Evolutionary conservation across 2,329 filamentous ascomycete genomes (phyloP), one percentile per base, ranked within the genome.

Genomic region (Penicillium vulpinum): DNA sequence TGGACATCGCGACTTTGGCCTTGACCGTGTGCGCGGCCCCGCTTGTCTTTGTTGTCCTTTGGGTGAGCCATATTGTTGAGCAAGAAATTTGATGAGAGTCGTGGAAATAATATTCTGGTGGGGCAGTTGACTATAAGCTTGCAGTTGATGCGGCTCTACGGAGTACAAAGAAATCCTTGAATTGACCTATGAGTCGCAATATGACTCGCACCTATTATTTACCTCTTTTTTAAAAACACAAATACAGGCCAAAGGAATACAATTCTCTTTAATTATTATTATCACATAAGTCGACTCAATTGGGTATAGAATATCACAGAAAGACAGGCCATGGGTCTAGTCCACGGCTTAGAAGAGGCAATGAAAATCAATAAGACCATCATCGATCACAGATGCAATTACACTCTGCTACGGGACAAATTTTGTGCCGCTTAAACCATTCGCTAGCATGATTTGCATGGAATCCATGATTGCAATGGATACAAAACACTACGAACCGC

Each of bases 381-480:
- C 51, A 75, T 41, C 73, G 70, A 66, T 75, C 73, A 56, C 74
- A 77, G 56, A 76, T 71, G 62, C 74, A 77, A 46, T 62, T 73
- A 57, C 74, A 77, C 45, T 76, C 74, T 6, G 74, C 70, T 18
- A 77, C 74, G 1, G 74, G 73, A 59, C 75, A 77, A 10, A 75
- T 68, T 47, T 68, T 71, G 58, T 76, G 74, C 28, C 65, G 69
- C 40, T 58, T 64, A 54, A 88, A 88, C 85, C 85, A 88, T 59
- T 81, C 79, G 62, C 79, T 73, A 11, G 85, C 85, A 76, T 88
- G 85, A 69, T 85, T 76, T 4, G 82, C 84, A 74, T 88, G 85
- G 62, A 83, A 86, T 0, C 84, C 85, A 74, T 88, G 85, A 62
- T 82, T 83, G 67, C 85, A 88, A 57, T 77, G 80, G 62, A 84